phyloP scores from a whole-genome alignment of 1,284 basidiomycete species.

The Rhodofomes roseus region DNA sequence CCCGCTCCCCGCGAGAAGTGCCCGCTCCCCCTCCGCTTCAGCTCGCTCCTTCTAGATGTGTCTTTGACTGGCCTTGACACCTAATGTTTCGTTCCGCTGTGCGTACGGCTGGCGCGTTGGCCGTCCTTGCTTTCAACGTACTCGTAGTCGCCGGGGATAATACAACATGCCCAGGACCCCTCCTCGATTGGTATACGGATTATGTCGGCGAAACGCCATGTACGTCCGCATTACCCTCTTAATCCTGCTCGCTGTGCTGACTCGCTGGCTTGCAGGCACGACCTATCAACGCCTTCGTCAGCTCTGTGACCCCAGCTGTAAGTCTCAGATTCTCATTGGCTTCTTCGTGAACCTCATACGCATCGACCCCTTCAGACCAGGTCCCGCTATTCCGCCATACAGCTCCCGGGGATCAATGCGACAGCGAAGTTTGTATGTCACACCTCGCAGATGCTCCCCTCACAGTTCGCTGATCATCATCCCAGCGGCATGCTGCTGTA shows the following conservation, averaged over 20 bases:
- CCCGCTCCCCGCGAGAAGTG: background rate
- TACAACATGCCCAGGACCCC: conserved; percentile 13
- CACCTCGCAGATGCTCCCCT: background rate
- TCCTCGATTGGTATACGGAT: conserved; percentile 16
- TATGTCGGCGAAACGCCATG: conserved; percentile 14
- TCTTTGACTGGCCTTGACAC: background rate
- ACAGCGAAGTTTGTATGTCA: conserved; percentile 15
- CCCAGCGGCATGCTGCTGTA: conserved; percentile 17
- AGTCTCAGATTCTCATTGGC: conserved; percentile 3
- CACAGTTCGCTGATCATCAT: background rate
- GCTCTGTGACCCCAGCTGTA: conserved; percentile 18
- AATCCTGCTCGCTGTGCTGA: background rate
- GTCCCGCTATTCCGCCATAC: conserved; percentile 7
- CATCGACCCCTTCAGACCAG: conserved; percentile 4
- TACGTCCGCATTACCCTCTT: background rate
- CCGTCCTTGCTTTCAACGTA: background rate
- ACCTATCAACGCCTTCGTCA: conserved; percentile 17
- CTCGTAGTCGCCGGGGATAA: background rate
- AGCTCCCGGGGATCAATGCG: conserved; percentile 16
- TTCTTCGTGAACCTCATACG: background rate
- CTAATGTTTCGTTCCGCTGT: background rate
- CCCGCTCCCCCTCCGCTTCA: background rate
- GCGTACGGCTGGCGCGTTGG: background rate
- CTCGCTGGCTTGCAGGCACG: conserved; percentile 4
- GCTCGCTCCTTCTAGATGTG: background rate